These are phyloP conservation scores for Zymoseptoria brevis DNA, from an alignment of 2,329 filamentous ascomycete genomes.

Conservation along the genomic window DNA sequence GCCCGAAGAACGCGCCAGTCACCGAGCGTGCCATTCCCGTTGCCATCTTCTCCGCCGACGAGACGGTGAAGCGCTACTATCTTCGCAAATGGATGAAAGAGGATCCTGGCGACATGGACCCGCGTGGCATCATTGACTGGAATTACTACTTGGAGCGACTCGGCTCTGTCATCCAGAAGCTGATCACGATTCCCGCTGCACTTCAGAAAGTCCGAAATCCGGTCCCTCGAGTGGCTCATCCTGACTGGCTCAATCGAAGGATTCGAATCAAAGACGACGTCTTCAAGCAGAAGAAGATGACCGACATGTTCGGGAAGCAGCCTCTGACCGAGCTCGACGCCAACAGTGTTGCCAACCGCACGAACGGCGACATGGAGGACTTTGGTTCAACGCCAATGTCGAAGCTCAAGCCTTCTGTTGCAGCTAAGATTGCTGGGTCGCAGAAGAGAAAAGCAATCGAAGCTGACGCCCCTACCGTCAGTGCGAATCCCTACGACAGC, in stretches of 20 bases:
- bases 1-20: constrained; percentile 79
- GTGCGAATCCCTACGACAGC: constrained; percentile 68
- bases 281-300: constrained; percentile 98
- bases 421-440: constrained; percentile 25
- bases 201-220: constrained; percentile 92
- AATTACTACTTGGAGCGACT: constrained; percentile 93
- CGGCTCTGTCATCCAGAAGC: constrained; percentile 94
- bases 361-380: constrained; percentile 47
- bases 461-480: constrained; percentile 42
- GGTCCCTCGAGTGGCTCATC: constrained; percentile 85
- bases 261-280: constrained; percentile 95
- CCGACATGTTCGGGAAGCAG: constrained; percentile 72
- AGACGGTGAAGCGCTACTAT: constrained; percentile 78
- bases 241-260: constrained; percentile 89
- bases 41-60: constrained; percentile 92
- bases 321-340: constrained; percentile 64
- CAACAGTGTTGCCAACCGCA: constrained; percentile 53
- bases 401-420: constrained; percentile 40
- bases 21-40: constrained; percentile 92
- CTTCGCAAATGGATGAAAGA: constrained; percentile 93
- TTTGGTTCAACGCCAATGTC: constrained; percentile 31
- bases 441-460: constrained; percentile 44
- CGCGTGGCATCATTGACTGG: constrained; percentile 86
- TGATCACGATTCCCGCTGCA: constrained; percentile 96
- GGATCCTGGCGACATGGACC: constrained; percentile 84